These are phyloP conservation scores for Holtermanniella nyarrowii DNA, from an alignment of 768 basidiomycete species.

Conservation along the genomic window DNA sequence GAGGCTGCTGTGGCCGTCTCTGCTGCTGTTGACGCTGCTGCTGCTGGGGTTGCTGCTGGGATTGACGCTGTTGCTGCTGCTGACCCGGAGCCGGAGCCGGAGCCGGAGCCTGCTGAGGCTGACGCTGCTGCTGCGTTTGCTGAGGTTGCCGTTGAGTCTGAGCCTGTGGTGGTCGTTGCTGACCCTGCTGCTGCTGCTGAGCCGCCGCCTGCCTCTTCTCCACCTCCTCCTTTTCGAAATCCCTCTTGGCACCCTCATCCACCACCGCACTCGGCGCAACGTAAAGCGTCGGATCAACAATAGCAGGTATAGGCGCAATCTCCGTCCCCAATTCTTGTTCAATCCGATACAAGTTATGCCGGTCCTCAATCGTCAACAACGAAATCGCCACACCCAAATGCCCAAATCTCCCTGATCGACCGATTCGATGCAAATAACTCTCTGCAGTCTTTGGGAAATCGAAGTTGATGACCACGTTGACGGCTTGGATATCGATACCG, in stretches of 20 bases:
- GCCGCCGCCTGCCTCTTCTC: slow-evolving; percentile 11
- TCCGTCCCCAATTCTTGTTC: slow-evolving; percentile 98
- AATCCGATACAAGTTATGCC: slow-evolving; percentile 94
- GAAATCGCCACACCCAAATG: slow-evolving; percentile 96
- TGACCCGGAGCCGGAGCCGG: no score
- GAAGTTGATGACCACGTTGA: slow-evolving; percentile 99
- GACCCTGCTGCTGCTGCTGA: slow-evolving; percentile 10
- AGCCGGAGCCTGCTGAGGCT: slow-evolving; percentile 6
- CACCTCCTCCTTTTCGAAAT: no score
- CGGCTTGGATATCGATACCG: slow-evolving; percentile 98
- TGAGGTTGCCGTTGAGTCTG: slow-evolving; percentile 3
- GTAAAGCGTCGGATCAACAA: slow-evolving; percentile 83
- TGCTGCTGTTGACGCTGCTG: slow-evolving; percentile 1
- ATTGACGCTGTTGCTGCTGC: slow-evolving; percentile 7
- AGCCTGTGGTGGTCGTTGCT: slow-evolving; percentile 15
- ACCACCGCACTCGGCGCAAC: slow-evolving; percentile 58
- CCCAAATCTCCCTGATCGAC: slow-evolving; percentile 93
- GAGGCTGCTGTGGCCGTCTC: slow-evolving; percentile 5
- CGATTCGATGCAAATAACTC: slow-evolving; percentile 96
- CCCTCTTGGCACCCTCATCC: slow-evolving; percentile 12
- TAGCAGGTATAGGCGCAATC: slow-evolving; percentile 86
- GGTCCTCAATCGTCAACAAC: slow-evolving; percentile 92
- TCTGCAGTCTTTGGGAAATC: slow-evolving; percentile 99
- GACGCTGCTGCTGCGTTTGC: slow-evolving; percentile 16
- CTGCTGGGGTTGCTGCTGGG: slow-evolving; percentile 1